Evolutionary conservation across 2,329 filamentous ascomycete species (phyloP).

Genomic region (Fusarium circinatum): DNA sequence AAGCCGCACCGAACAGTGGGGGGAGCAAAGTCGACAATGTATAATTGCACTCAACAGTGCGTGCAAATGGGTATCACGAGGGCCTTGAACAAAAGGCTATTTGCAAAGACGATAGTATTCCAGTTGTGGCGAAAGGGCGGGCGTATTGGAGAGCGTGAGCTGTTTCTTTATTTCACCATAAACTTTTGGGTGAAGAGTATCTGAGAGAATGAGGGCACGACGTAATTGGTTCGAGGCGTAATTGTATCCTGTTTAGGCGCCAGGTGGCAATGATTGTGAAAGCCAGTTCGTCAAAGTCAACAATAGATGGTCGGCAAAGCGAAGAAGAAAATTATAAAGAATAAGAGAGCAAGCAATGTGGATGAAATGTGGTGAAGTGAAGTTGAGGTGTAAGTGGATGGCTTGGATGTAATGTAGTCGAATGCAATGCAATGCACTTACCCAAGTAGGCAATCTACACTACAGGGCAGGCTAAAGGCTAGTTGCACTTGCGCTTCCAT

Average conservation of each 20-base stretch:
- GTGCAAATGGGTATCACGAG: constrained; percentile 1
- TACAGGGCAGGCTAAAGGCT: constrained; percentile 2
- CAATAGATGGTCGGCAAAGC: not conserved
- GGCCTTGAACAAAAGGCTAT: not conserved
- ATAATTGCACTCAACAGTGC: not conserved
- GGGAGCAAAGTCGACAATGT: not conserved
- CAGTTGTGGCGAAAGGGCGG: not conserved
- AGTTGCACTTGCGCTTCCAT: constrained; percentile 1
- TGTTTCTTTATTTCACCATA: not conserved
- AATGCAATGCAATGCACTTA: constrained; percentile 1
- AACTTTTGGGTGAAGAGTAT: not conserved
- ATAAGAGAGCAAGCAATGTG: not conserved
- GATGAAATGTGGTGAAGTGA: constrained; percentile 12
- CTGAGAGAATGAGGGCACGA: not conserved
- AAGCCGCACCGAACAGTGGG: not conserved
- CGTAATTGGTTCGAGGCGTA: not conserved
- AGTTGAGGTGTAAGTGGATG: constrained; percentile 19
- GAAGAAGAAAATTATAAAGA: not conserved
- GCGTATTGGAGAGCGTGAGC: not conserved
- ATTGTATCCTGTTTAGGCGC: not conserved
- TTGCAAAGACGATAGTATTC: not conserved
- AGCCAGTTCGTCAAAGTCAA: not conserved
- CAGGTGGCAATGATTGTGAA: not conserved
- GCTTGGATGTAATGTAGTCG: constrained; percentile 14
- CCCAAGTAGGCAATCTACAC: constrained; percentile 1